Conservation (phyloP, 805 yeast species). For the Schizosaccharomyces lindneri region DNA sequence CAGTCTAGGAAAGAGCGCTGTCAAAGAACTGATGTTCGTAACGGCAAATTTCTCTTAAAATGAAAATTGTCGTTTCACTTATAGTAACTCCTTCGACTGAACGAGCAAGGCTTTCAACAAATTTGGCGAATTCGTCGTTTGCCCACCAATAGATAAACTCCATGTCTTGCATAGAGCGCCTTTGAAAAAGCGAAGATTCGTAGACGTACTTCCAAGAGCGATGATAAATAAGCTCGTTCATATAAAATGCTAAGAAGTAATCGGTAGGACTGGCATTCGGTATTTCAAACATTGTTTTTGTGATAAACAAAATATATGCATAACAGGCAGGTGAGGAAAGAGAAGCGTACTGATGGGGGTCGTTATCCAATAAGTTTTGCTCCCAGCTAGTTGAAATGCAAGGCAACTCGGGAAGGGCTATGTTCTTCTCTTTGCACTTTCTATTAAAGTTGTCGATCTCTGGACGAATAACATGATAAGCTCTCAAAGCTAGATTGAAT, state of each 20-base stretch:
- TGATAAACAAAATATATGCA: not conserved
- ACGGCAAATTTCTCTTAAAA: not conserved
- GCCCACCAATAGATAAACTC: not conserved
- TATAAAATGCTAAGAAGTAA: not conserved
- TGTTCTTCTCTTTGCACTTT: not conserved
- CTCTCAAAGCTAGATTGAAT: not conserved
- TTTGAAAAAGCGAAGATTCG: not conserved
- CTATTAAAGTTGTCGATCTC: not conserved
- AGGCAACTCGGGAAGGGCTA: not conserved
- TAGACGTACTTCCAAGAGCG: not conserved
- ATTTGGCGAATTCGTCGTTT: not conserved
- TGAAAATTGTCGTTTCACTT: not conserved
- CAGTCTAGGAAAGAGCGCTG: not conserved
- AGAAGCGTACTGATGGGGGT: not conserved
- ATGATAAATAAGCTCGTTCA: not conserved
- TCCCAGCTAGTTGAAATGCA: not conserved
- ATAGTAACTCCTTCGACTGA: not conserved
- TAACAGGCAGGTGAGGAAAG: not conserved
- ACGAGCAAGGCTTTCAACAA: not conserved
- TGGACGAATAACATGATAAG: not conserved
- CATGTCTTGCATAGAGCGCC: not conserved
- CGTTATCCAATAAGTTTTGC: not conserved
- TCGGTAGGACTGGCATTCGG: not conserved
- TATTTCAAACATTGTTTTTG: not conserved
- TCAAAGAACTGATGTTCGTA: not conserved